phyloP scores from a whole-genome alignment of 163 green algal species.

The Chloromonas sp. region DNA sequence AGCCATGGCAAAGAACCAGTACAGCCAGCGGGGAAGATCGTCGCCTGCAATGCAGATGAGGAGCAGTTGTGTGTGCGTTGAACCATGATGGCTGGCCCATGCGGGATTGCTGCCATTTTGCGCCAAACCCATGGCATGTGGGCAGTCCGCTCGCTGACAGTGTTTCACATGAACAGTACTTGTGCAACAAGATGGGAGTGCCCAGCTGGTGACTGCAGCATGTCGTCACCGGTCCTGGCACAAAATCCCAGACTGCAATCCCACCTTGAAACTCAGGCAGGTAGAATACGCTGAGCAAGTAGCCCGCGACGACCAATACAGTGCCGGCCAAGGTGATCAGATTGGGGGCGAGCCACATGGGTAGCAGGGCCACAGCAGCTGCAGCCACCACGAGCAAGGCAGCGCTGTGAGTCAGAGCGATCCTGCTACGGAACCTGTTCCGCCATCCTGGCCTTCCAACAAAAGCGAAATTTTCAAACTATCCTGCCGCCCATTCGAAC shows the following conservation, averaged over 20 bases:
- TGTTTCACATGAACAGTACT: too few relatives aligned
- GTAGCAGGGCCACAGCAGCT: constrained; percentile 53
- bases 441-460: too few relatives aligned
- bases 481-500: too few relatives aligned
- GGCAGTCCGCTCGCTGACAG: too few relatives aligned
- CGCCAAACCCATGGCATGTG: too few relatives aligned
- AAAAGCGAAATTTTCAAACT: too few relatives aligned
- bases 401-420: too few relatives aligned
- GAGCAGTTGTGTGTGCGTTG: not conserved
- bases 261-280: constrained; percentile 59
- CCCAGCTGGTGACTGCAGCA: too few relatives aligned
- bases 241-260: not conserved
- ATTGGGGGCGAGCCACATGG: constrained; percentile 91
- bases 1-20: constrained; percentile 49
- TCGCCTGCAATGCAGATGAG: constrained; percentile 12
- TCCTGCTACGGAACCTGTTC: too few relatives aligned
- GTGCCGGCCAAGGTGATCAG: constrained; percentile 85
- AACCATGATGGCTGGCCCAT: not conserved
- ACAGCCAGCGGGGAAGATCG: constrained; percentile 51
- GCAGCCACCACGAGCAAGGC: constrained; percentile 1
- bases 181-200: too few relatives aligned
- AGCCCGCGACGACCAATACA: constrained; percentile 58
- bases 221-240: too few relatives aligned
- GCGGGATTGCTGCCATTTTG: not conserved
- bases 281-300: constrained; percentile 48